phyloP scores from a whole-genome alignment of 2,329 filamentous ascomycete species.

The Botrytis squamosa region DNA sequence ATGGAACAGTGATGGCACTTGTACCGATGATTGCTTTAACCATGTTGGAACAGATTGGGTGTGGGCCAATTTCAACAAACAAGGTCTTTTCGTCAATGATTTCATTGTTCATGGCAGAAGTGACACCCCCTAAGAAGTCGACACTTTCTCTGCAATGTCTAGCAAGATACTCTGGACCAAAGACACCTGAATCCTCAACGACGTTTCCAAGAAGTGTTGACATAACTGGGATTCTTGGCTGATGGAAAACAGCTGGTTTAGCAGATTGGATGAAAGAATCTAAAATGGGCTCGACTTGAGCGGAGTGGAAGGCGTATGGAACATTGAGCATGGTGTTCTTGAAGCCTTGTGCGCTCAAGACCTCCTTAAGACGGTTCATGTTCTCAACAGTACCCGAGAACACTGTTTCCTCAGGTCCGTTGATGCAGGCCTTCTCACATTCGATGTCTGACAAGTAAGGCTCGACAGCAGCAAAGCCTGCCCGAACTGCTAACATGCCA shows the following conservation, averaged over 20 bases:
- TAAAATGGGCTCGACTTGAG: conserved; percentile 61
- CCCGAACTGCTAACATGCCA: conserved; percentile 58
- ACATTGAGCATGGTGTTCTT: conserved; percentile 61
- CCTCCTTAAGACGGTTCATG: conserved; percentile 50
- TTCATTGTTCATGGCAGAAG: conserved; percentile 34
- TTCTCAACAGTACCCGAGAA: conserved; percentile 58
- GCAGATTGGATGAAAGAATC: conserved; percentile 56
- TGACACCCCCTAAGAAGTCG: conserved; percentile 63
- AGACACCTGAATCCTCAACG: conserved; percentile 54
- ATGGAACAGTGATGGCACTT: conserved; percentile 55
- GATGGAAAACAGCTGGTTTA: conserved; percentile 52
- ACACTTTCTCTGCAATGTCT: conserved; percentile 68
- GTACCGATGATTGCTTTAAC: conserved; percentile 52
- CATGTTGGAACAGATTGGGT: conserved; percentile 66
- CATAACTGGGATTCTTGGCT: conserved; percentile 59
- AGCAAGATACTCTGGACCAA: conserved; percentile 61
- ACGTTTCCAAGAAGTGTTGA: conserved; percentile 65
- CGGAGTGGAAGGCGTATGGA: conserved; percentile 65
- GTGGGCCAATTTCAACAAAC: conserved; percentile 67
- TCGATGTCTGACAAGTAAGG: conserved; percentile 18
- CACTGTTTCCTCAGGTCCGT: conserved; percentile 72
- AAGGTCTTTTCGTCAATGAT: conserved; percentile 64
- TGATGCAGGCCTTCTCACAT: conserved; percentile 64
- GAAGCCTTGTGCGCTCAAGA: conserved; percentile 51
- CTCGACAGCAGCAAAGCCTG: conserved; percentile 30